Evolutionary conservation across 495 filamentous ascomycete genomes (phyloP).

Genomic region (Cercophora scortea): DNA sequence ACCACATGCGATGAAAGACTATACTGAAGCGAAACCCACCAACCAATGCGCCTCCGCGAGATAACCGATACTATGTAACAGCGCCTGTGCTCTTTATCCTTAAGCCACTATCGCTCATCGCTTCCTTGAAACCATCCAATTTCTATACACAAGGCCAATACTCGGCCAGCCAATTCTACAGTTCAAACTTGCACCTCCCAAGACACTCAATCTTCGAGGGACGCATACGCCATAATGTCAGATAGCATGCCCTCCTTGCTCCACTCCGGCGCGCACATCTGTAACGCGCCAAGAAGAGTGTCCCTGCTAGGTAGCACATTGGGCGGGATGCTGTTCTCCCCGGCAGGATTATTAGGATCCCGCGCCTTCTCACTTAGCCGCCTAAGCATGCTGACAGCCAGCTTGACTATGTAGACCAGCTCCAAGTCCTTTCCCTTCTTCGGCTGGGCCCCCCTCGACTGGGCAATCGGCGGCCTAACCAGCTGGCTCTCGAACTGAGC

Average conservation of each 20-base stretch:
- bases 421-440: constrained; percentile 36
- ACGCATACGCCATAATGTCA: constrained; percentile 65
- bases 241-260: constrained; percentile 55
- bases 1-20: background rate
- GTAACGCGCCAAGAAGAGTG: constrained; percentile 58
- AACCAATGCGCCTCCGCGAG: background rate
- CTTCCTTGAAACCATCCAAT: background rate
- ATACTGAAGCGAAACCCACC: background rate
- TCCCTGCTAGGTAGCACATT: constrained; percentile 63
- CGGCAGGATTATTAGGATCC: constrained; percentile 44
- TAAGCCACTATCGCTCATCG: background rate
- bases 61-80: background rate
- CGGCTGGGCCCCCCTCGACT: constrained; percentile 19
- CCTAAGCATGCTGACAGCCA: constrained; percentile 62
- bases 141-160: background rate
- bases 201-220: constrained; percentile 41
- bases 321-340: constrained; percentile 44
- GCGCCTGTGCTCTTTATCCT: background rate
- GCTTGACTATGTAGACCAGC: constrained; percentile 54
- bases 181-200: background rate
- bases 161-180: background rate
- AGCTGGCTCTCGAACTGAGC: constrained; percentile 43
- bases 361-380: constrained; percentile 65
- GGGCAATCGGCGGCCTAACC: constrained; percentile 5
- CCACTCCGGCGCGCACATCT: constrained; percentile 47